Conservation (phyloP, 371 early-diverging fungal genomes). For the Lichtheimia ornata region DNA sequence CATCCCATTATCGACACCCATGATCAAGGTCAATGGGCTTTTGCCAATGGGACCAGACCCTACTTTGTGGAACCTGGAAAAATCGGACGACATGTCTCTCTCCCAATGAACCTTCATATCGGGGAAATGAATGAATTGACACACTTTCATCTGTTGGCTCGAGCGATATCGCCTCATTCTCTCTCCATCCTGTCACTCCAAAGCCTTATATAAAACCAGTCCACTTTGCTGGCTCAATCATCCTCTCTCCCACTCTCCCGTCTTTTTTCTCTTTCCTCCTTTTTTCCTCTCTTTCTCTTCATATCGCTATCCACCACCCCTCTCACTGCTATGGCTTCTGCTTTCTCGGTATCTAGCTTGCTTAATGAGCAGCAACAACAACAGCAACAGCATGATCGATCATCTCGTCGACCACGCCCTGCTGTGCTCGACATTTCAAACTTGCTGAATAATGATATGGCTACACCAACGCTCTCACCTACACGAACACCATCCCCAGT, state of each 20-base stretch:
- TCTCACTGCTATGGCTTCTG: neutral
- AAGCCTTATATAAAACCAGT: neutral
- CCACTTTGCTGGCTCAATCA: neutral
- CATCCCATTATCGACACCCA: neutral
- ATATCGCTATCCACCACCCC: neutral
- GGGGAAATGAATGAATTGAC: slow-evolving; percentile 11
- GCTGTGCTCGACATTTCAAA: slow-evolving; percentile 40
- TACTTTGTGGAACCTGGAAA: slow-evolving; percentile 11
- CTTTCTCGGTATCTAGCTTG: slow-evolving; percentile 11
- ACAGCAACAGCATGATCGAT: neutral
- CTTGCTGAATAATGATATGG: slow-evolving; percentile 20
- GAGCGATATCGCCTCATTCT: slow-evolving; percentile 4
- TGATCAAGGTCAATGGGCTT: slow-evolving; percentile 10
- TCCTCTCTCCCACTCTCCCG: neutral
- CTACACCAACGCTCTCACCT: slow-evolving; percentile 22
- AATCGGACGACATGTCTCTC: slow-evolving; percentile 14
- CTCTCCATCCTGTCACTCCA: neutral
- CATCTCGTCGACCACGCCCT: slow-evolving; percentile 20
- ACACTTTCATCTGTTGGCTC: slow-evolving; percentile 12
- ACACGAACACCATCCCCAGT: slow-evolving; percentile 10
- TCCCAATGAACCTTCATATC: slow-evolving; percentile 14
- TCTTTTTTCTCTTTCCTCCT: neutral
- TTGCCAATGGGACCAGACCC: slow-evolving; percentile 15
- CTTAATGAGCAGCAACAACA: slow-evolving; percentile 4
- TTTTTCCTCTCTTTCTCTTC: slow-evolving; percentile 1